phyloP scores from a whole-genome alignment of 2,329 filamentous ascomycete species.

The Fusarium humuli region DNA sequence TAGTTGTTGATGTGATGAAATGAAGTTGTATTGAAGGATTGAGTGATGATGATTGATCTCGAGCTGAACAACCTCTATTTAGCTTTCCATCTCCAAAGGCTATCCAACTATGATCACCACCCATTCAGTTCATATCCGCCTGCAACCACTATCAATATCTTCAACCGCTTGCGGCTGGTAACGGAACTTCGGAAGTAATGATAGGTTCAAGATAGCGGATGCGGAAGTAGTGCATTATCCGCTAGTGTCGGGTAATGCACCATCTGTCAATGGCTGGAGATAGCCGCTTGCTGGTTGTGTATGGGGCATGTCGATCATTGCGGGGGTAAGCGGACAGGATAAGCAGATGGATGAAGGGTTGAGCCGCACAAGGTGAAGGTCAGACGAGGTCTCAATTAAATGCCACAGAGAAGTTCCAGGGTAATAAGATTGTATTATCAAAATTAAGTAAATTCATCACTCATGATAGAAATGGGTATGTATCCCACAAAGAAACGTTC shows the following conservation, averaged over 20 bases:
- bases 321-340: background rate
- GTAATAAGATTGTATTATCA: background rate
- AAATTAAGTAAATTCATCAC: background rate
- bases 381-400: background rate
- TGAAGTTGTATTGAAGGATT: background rate
- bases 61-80: conserved; percentile 31
- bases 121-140: conserved; percentile 22
- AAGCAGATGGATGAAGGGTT: background rate
- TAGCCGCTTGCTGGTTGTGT: background rate
- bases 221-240: conserved; percentile 21
- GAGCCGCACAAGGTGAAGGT: background rate
- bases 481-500: conserved; percentile 45
- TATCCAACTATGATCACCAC: background rate
- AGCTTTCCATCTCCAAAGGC: conserved; percentile 18
- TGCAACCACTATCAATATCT: background rate
- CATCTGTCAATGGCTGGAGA: background rate
- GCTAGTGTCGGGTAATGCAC: conserved; percentile 41
- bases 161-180: conserved; percentile 19
- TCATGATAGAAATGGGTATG: conserved; percentile 40
- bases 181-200: conserved; percentile 21
- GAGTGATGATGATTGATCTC: background rate
- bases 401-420: background rate
- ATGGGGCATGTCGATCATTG: background rate
- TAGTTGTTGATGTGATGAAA: too few species aligned
- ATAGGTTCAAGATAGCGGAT: conserved; percentile 27